phyloP scores from a whole-genome alignment of 1,284 basidiomycete genomes.

The Vanrija pseudolonga region DNA sequence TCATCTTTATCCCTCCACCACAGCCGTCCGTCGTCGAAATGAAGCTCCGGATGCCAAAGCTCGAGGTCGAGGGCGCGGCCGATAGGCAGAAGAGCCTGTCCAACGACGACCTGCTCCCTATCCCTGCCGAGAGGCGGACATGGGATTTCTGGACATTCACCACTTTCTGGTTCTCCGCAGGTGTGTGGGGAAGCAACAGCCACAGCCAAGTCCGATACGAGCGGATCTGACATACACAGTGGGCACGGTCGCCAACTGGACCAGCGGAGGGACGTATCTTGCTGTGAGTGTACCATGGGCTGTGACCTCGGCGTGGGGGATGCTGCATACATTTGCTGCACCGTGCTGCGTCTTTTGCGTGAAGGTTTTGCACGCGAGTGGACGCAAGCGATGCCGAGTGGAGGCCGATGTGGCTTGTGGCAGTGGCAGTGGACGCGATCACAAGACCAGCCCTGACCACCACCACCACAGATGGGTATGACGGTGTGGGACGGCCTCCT shows the following conservation, averaged over 20 bases:
- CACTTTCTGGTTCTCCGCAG: conserved; percentile 33
- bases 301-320: not conserved
- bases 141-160: conserved; percentile 32
- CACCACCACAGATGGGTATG: conserved; percentile 20
- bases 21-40: not conserved
- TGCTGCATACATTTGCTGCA: not conserved
- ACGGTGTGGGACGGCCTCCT: conserved; percentile 32
- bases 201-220: not conserved
- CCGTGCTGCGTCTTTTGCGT: too few relatives aligned
- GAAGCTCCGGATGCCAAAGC: conserved; percentile 11
- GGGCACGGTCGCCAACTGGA: conserved; percentile 30
- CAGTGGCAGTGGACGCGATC: not conserved
- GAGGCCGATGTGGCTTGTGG: too few relatives aligned
- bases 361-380: too few relatives aligned
- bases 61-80: conserved; percentile 23
- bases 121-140: conserved; percentile 25
- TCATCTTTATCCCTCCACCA: not conserved
- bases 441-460: not conserved
- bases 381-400: too few relatives aligned
- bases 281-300: conserved; percentile 12
- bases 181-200: conserved; percentile 3
- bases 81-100: conserved; percentile 25
- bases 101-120: conserved; percentile 36
- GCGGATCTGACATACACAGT: not conserved
- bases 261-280: conserved; percentile 25